phyloP scores from a whole-genome alignment of 78 protist genomes.

The Pigoraptor vietnamica region DNA sequence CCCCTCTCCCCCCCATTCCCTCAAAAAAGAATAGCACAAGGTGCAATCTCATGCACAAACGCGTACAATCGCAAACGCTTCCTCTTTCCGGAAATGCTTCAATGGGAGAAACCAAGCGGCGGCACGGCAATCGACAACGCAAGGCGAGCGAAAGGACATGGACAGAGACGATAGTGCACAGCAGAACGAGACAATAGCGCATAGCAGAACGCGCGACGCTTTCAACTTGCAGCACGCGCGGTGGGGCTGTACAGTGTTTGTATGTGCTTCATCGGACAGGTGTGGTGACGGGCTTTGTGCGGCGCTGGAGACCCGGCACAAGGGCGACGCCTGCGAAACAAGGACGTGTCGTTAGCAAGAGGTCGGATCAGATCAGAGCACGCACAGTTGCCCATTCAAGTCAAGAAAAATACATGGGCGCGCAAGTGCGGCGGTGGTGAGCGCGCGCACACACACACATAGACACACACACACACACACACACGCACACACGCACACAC shows the following conservation, averaged over 20 bases:
- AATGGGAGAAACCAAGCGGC: too few species aligned
- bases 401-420: background rate
- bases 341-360: background rate
- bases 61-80: too few species aligned
- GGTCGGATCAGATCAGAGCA: background rate
- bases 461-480: conserved; percentile 14
- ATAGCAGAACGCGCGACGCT: background rate
- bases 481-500: background rate
- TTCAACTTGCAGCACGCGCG: too few species aligned
- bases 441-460: conserved; percentile 6
- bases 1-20: too few species aligned
- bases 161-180: too few species aligned
- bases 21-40: too few species aligned
- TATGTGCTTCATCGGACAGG: background rate
- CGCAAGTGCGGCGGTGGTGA: background rate
- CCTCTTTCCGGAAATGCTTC: too few species aligned
- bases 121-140: too few species aligned
- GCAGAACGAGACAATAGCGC: too few species aligned
- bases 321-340: background rate
- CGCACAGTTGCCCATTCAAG: background rate
- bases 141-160: too few species aligned
- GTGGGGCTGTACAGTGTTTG: too few species aligned
- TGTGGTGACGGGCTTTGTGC: background rate
- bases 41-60: too few species aligned
- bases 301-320: background rate